Conservation (phyloP, 495 filamentous ascomycete genomes). For the Poronia punctata region DNA sequence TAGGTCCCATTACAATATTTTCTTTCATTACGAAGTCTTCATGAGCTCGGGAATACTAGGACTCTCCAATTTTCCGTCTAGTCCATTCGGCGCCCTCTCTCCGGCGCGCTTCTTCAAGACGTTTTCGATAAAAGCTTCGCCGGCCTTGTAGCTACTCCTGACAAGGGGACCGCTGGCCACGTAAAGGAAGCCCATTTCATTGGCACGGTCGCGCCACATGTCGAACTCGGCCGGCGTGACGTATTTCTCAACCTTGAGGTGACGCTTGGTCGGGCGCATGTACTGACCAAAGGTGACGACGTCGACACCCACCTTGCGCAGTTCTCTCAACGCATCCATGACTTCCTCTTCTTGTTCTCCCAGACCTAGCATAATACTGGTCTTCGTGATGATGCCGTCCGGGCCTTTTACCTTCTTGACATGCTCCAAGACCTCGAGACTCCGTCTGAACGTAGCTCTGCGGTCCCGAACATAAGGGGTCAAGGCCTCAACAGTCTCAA, state of each 20-base stretch:
- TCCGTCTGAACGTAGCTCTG: slow-evolving; percentile 82
- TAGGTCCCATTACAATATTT: too few relatives aligned
- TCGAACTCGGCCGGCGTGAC: slow-evolving; percentile 87
- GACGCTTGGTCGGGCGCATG: slow-evolving; percentile 96
- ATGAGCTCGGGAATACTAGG: slow-evolving; percentile 17
- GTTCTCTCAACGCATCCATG: slow-evolving; percentile 68
- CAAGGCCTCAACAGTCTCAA: slow-evolving; percentile 88
- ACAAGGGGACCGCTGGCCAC: slow-evolving; percentile 91
- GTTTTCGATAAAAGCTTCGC: slow-evolving; percentile 98
- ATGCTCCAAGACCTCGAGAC: slow-evolving; percentile 67
- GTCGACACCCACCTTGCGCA: slow-evolving; percentile 74
- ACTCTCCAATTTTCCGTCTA: slow-evolving; percentile 14
- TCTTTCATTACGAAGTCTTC: slow-evolving; percentile 8
- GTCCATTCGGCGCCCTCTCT: slow-evolving; percentile 19
- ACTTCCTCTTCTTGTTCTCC: slow-evolving; percentile 91
- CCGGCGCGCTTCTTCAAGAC: slow-evolving; percentile 80
- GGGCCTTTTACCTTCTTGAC: slow-evolving; percentile 63
- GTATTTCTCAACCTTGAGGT: slow-evolving; percentile 94
- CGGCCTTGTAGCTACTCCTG: slow-evolving; percentile 91
- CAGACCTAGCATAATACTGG: slow-evolving; percentile 90
- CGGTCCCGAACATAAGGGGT: slow-evolving; percentile 88
- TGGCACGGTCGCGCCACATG: slow-evolving; percentile 77
- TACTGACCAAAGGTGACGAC: slow-evolving; percentile 98
- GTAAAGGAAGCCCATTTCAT: slow-evolving; percentile 95
- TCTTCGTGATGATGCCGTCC: slow-evolving; percentile 85